Conservation (phyloP, 1,284 basidiomycete species). For the Ustilago trichophora region DNA sequence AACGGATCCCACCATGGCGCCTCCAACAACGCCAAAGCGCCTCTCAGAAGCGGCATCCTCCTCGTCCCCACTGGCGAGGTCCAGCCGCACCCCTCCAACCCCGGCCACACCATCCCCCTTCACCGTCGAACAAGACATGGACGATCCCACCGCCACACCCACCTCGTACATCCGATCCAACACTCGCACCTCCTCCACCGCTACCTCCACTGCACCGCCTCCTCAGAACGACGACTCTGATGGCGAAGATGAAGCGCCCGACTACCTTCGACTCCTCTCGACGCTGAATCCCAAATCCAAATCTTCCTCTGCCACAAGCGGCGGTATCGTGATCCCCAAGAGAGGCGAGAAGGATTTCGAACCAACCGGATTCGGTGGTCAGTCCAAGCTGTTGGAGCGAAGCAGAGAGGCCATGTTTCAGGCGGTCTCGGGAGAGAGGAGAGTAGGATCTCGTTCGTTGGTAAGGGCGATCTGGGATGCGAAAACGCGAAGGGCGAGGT, state of each 20-base stretch:
- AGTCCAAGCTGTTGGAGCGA: constrained; percentile 81
- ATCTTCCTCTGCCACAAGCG: background rate
- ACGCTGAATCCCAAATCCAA: constrained; percentile 30
- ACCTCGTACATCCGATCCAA: constrained; percentile 10
- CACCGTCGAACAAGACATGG: constrained; percentile 16
- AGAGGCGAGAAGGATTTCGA: constrained; percentile 74
- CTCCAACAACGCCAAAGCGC: constrained; percentile 9
- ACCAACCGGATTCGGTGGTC: constrained; percentile 73
- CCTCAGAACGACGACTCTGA: constrained; percentile 21
- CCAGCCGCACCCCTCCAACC: background rate
- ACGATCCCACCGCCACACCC: constrained; percentile 26
- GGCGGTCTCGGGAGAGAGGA: constrained; percentile 76
- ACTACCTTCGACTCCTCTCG: constrained; percentile 43
- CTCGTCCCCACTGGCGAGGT: no score
- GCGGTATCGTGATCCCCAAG: constrained; percentile 54
- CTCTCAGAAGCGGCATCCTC: background rate
- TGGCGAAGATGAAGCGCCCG: constrained; percentile 42
- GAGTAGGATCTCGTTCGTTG: constrained; percentile 37
- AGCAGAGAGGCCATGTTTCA: constrained; percentile 86
- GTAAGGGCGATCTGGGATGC: constrained; percentile 57
- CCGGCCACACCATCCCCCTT: constrained; percentile 4
- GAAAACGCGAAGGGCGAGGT: constrained; percentile 41
- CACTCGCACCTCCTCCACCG: background rate
- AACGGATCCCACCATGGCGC: constrained; percentile 3
- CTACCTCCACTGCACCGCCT: no score